phyloP scores from a whole-genome alignment of 2,329 filamentous ascomycete genomes.

The Aspergillus fumigatus region DNA sequence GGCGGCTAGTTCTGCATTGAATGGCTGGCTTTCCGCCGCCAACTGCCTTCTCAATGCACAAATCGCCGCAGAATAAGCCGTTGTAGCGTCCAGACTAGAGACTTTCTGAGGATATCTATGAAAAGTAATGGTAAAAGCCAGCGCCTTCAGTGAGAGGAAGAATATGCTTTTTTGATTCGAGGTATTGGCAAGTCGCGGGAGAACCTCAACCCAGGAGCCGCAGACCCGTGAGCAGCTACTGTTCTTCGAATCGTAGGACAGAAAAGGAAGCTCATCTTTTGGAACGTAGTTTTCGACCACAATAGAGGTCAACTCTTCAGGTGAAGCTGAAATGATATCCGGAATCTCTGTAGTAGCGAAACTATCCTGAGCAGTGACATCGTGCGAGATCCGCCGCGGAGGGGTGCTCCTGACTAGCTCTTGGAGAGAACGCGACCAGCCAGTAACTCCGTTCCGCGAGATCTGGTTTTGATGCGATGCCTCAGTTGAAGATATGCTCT shows the following conservation, averaged over 20 bases:
- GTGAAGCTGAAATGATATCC: neutral
- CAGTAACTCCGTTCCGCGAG: neutral
- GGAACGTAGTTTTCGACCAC: slow-evolving; percentile 9
- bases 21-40: slow-evolving; percentile 3
- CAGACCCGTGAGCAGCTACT: slow-evolving; percentile 28
- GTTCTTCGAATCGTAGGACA: neutral
- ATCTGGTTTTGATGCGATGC: no score
- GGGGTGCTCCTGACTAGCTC: neutral
- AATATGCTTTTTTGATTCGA: slow-evolving; percentile 18
- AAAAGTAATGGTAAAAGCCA: slow-evolving; percentile 28
- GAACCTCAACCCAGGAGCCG: slow-evolving; percentile 39
- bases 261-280: slow-evolving; percentile 7
- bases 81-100: slow-evolving; percentile 20
- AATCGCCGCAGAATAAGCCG: slow-evolving; percentile 29
- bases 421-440: neutral
- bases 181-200: slow-evolving; percentile 27
- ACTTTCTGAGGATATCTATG: slow-evolving; percentile 15
- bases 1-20: slow-evolving; percentile 24
- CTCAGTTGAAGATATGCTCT: slow-evolving; percentile 2
- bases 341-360: neutral
- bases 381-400: neutral
- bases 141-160: slow-evolving; percentile 28
- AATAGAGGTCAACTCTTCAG: slow-evolving; percentile 1
- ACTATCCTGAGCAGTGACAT: neutral
- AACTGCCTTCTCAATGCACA: slow-evolving; percentile 22